Evolutionary conservation across 2,329 filamentous ascomycete genomes (phyloP), one percentile per base, ranked within the genome.

Genomic region (Colletotrichum orchidophilum): DNA sequence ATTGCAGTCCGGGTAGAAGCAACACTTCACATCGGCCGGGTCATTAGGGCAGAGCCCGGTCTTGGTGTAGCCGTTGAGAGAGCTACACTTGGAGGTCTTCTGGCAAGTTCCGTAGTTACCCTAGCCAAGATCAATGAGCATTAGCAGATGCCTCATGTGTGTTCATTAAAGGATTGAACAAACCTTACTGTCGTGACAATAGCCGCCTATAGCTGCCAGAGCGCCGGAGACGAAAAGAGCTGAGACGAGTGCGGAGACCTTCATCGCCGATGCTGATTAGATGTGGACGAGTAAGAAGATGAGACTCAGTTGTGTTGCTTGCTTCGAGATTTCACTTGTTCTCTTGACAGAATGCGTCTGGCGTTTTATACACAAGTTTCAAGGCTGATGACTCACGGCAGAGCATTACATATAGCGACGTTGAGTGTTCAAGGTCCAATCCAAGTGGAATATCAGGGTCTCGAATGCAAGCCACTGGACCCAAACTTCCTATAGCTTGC

Each of bases 1-100:
- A 46, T 70, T 71, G 54, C 69, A 71, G 24, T 64, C 52, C 21
- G 69, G 69, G 13, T 64, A 70, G 42, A 71, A 63, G 55, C 69
- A 71, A 55, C 69, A 71, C 33, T 70, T 71, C 15, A 70, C 69
- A n/a, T 70, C 52, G 24, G 27, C 54, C 15, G 69, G 69, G 39
- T 71, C 69, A 46, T 71, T 49, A 42, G 69, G 69, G 29, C 69
- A 71, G 12, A 64, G 60, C 11, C 70, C 65, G 53, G 52, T 71
- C 53, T 46, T 58, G 21, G 54, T 64, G 54, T 35, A 53, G 5
- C 69, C 69, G 29, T 71, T 53, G 3, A 69, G 66, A 13, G 52
- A 63, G 7, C 31, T 70, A 8, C 69, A 71, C 59, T 69, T 69
- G 46, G 27, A 64, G 24, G 60, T 69, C 35, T 64, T 64, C 39